Evolutionary conservation across 352 stramenopile genomes (phyloP).

Genomic region (Globisporangium splendens): DNA sequence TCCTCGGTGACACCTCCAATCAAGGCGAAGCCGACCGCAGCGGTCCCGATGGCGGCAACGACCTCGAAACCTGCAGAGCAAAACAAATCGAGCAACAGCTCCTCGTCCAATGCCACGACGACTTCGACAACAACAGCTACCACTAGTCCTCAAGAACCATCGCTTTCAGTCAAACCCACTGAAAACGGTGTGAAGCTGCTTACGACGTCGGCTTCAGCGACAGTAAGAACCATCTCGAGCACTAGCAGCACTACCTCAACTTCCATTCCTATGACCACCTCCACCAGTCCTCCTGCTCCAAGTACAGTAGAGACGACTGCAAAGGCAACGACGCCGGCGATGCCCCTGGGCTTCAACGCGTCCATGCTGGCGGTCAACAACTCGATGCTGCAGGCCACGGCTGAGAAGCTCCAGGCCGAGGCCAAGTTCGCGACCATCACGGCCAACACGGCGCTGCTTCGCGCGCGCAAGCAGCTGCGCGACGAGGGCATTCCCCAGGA

Average conservation of each 20-base stretch:
- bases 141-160: too few relatives aligned
- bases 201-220: too few relatives aligned
- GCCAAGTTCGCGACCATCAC: slow-evolving; percentile 11
- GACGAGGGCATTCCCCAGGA: slow-evolving; percentile 14
- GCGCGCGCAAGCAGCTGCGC: slow-evolving; percentile 13
- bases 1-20: neutral
- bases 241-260: too few relatives aligned
- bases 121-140: neutral
- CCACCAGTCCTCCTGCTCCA: neutral
- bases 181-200: too few relatives aligned
- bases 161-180: too few relatives aligned
- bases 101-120: neutral
- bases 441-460: slow-evolving; percentile 14
- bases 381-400: slow-evolving; percentile 14
- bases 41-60: neutral
- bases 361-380: slow-evolving; percentile 15
- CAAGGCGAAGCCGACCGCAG: neutral
- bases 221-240: too few relatives aligned
- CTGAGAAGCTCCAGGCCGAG: slow-evolving; percentile 16
- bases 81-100: neutral
- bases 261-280: neutral
- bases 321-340: neutral
- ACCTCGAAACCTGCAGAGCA: neutral
- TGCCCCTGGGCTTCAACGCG: slow-evolving; percentile 6
- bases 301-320: neutral